Evolutionary conservation across 176 grass and related monocot species (phyloP).

Genomic region (Carex cristatella): DNA sequence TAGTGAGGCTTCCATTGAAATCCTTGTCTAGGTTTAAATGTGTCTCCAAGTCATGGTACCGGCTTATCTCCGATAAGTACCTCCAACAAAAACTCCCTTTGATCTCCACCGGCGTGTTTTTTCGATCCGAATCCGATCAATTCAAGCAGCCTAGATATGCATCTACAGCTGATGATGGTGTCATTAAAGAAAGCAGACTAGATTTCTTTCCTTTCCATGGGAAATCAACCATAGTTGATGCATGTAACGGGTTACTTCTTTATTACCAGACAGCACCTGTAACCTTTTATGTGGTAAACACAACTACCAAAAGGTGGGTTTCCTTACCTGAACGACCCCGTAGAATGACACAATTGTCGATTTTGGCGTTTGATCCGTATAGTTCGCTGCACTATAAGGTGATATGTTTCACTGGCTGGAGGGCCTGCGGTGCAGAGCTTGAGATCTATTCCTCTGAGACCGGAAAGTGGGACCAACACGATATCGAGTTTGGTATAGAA

Average conservation of each 20-base stretch:
- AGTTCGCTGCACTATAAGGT: constrained; percentile 49
- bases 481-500: constrained; percentile 50
- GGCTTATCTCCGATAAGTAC: constrained; percentile 63
- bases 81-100: constrained; percentile 52
- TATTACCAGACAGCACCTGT: constrained; percentile 30
- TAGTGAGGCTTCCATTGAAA: constrained; percentile 50
- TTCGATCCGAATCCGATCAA: constrained; percentile 9
- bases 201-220: constrained; percentile 62
- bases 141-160: constrained; percentile 43
- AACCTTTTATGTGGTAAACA: constrained; percentile 75
- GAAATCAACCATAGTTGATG: constrained; percentile 65
- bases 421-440: constrained; percentile 38
- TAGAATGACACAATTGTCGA: constrained; percentile 45
- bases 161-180: constrained; percentile 12
- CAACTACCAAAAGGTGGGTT: constrained; percentile 52
- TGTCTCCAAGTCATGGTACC: constrained; percentile 55
- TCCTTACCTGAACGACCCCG: constrained; percentile 27
- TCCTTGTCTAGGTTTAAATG: constrained; percentile 71
- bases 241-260: constrained; percentile 80
- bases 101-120: constrained; percentile 59
- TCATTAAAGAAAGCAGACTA: constrained; percentile 36
- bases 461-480: constrained; percentile 38
- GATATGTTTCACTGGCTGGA: constrained; percentile 59
- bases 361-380: constrained; percentile 68
- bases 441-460: constrained; percentile 62